Evolutionary conservation across 352 stramenopile genomes (phyloP).

Genomic region (Phytophthora boehmeriae): DNA sequence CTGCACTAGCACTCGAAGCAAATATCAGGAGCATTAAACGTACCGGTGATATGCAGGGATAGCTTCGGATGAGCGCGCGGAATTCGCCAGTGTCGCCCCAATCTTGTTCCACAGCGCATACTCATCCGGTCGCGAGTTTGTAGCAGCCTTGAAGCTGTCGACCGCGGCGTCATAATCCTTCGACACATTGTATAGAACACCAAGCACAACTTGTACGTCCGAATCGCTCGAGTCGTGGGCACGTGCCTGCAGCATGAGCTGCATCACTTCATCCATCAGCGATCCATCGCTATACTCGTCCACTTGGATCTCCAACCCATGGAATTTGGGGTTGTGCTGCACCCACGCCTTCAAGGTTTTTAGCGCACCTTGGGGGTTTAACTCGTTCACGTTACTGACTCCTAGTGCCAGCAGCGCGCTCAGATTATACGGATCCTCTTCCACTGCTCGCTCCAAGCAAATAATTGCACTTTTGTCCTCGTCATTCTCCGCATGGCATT

Average conservation of each 20-base stretch:
- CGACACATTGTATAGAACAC: constrained; percentile 98
- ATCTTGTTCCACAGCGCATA: constrained; percentile 99
- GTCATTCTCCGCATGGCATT: constrained; percentile 97
- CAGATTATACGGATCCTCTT: constrained; percentile 95
- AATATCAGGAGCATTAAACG: constrained; percentile 8
- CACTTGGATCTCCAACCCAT: constrained; percentile 89
- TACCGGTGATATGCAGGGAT: constrained; percentile 92
- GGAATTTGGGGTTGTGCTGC: constrained; percentile 97
- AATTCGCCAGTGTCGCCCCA: constrained; percentile 97
- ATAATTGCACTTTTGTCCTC: constrained; percentile 95
- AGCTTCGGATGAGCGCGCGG: constrained; percentile 91
- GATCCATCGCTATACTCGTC: constrained; percentile 91
- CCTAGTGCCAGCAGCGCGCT: constrained; percentile 93
- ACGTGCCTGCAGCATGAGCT: constrained; percentile 93
- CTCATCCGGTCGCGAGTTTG: constrained; percentile 86
- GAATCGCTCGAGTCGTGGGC: constrained; percentile 76
- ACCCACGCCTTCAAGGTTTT: constrained; percentile 96
- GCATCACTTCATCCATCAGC: constrained; percentile 94
- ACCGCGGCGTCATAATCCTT: constrained; percentile 95
- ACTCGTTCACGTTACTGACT: constrained; percentile 97
- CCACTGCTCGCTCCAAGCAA: constrained; percentile 93
- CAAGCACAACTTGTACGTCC: constrained; percentile 92
- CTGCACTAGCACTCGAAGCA: neutral
- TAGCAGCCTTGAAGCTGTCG: constrained; percentile 87
- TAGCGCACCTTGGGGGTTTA: constrained; percentile 93